These are phyloP conservation scores for Aspergillus panamensis DNA, from an alignment of 495 filamentous ascomycete species.

Conservation along the genomic window DNA sequence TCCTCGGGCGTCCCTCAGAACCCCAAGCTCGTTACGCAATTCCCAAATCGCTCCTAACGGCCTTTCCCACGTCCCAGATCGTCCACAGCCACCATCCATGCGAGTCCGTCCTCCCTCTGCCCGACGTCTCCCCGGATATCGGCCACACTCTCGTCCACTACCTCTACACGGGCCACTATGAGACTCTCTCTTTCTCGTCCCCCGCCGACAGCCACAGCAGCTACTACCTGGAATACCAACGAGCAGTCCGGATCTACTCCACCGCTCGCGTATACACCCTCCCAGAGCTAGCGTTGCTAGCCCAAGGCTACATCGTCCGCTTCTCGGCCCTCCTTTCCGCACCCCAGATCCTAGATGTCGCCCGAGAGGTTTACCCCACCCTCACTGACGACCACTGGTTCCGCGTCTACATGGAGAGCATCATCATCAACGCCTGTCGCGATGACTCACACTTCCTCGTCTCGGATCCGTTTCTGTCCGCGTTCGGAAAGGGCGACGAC, in stretches of 20 bases:
- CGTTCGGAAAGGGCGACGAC: slow-evolving; percentile 5
- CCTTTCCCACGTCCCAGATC: slow-evolving; percentile 42
- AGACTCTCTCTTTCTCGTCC: slow-evolving; percentile 6
- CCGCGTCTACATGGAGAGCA: slow-evolving; percentile 1
- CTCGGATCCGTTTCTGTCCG: not conserved
- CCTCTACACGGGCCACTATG: slow-evolving; percentile 15
- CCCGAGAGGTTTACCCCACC: not conserved
- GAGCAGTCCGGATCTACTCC: not conserved
- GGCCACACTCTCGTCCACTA: slow-evolving; percentile 19
- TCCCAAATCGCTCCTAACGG: slow-evolving; percentile 12
- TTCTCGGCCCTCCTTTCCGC: not conserved
- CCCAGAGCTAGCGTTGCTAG: not conserved
- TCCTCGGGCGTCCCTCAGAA: slow-evolving; percentile 4
- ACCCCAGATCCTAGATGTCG: not conserved
- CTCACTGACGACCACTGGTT: slow-evolving; percentile 5
- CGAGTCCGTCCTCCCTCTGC: slow-evolving; percentile 4
- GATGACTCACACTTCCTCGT: not conserved
- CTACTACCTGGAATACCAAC: slow-evolving; percentile 4
- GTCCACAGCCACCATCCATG: slow-evolving; percentile 58
- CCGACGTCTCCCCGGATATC: slow-evolving; percentile 20
- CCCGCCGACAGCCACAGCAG: not conserved
- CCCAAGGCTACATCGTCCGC: slow-evolving; percentile 1
- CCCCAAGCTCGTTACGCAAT: slow-evolving; percentile 46
- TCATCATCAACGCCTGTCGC: not conserved
- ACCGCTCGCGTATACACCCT: slow-evolving; percentile 1